Conservation (phyloP, 2,329 filamentous ascomycete genomes). For the Ilyonectria mors-panacis region DNA sequence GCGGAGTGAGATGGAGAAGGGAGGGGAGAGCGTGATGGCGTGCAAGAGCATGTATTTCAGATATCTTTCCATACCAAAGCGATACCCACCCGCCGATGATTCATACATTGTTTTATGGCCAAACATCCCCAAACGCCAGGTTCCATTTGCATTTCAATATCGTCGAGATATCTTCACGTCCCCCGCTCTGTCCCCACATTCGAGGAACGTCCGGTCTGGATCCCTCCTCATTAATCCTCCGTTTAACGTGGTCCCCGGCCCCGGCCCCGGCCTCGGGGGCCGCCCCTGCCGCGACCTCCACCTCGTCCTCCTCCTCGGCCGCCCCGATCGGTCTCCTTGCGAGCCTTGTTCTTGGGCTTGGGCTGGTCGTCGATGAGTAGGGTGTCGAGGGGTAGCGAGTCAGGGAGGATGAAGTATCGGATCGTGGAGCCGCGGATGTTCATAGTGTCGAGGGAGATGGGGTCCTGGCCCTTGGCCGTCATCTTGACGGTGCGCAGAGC, state of each 20-base stretch:
- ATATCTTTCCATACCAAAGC: slow-evolving; percentile 51
- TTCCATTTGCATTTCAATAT: slow-evolving; percentile 51
- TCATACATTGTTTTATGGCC: slow-evolving; percentile 50
- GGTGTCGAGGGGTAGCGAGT: slow-evolving; percentile 94
- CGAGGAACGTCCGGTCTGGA: slow-evolving; percentile 26
- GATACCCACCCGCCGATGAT: slow-evolving; percentile 48
- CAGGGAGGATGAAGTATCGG: slow-evolving; percentile 95
- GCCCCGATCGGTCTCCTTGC: slow-evolving; percentile 84
- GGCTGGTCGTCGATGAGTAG: slow-evolving; percentile 96
- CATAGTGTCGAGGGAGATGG: slow-evolving; percentile 92
- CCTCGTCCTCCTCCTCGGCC: slow-evolving; percentile 66
- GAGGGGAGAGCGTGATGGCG: slow-evolving; percentile 32
- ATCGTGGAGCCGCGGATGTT: slow-evolving; percentile 97
- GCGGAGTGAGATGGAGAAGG: slow-evolving; percentile 7
- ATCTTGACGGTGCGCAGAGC: slow-evolving; percentile 96
- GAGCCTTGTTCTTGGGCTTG: slow-evolving; percentile 99
- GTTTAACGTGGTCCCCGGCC: slow-evolving; percentile 54
- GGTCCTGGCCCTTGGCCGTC: slow-evolving; percentile 90
- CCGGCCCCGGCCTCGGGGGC: slow-evolving; percentile 53
- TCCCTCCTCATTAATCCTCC: slow-evolving; percentile 11
- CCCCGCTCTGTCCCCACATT: slow-evolving; percentile 34
- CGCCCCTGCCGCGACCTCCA: slow-evolving; percentile 62
- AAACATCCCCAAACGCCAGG: slow-evolving; percentile 55
- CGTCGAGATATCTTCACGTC: slow-evolving; percentile 41
- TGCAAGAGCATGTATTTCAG: slow-evolving; percentile 49